Percentiles rank a stretch among this genome's conserved stretches.
phyloP scores from a whole-genome alignment of 441 rosid genomes.

The Capsella rubella region DNA sequence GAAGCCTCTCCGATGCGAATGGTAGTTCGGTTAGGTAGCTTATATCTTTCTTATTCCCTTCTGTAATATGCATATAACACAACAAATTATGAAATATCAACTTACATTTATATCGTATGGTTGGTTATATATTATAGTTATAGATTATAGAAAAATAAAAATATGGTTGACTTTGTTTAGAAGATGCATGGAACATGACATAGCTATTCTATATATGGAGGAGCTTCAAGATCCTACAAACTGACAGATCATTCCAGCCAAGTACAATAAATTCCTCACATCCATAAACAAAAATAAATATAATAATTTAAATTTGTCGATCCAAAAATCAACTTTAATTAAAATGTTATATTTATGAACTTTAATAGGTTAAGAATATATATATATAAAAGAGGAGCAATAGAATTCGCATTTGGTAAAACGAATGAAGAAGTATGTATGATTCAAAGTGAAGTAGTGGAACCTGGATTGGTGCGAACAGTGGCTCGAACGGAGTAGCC shows the following conservation, averaged over 20 bases:
- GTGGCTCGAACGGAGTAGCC: slow-evolving; percentile 72
- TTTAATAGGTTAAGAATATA: slow-evolving; percentile 3
- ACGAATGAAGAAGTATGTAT: neutral
- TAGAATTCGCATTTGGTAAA: neutral
- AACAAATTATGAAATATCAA: slow-evolving; percentile 1
- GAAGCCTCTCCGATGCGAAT: slow-evolving; percentile 50
- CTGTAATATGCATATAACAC: slow-evolving; percentile 15
- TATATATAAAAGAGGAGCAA: slow-evolving; percentile 1
- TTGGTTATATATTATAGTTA: slow-evolving; percentile 28
- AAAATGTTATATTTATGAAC: slow-evolving; percentile 13
- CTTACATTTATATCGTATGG: slow-evolving; percentile 34
- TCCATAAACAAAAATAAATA: slow-evolving; percentile 8
- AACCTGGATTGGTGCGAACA: slow-evolving; percentile 57
- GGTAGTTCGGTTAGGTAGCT: slow-evolving; percentile 55
- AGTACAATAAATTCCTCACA: slow-evolving; percentile 44
- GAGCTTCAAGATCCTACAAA: slow-evolving; percentile 42
- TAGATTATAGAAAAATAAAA: slow-evolving; percentile 27
- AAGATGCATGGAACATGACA: slow-evolving; percentile 44
- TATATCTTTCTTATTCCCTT: slow-evolving; percentile 46
- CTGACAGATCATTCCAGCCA: slow-evolving; percentile 48
- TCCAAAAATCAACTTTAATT: slow-evolving; percentile 43
- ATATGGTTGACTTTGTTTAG: slow-evolving; percentile 37
- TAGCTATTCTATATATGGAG: slow-evolving; percentile 3
- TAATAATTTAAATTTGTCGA: neutral
- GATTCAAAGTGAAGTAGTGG: slow-evolving; percentile 1